A percentile compares a stretch with the other conserved stretches of the same genome.
Evolutionary conservation across 768 basidiomycete genomes (phyloP).

Genomic region (Rubroboletus pulcherrimus): DNA sequence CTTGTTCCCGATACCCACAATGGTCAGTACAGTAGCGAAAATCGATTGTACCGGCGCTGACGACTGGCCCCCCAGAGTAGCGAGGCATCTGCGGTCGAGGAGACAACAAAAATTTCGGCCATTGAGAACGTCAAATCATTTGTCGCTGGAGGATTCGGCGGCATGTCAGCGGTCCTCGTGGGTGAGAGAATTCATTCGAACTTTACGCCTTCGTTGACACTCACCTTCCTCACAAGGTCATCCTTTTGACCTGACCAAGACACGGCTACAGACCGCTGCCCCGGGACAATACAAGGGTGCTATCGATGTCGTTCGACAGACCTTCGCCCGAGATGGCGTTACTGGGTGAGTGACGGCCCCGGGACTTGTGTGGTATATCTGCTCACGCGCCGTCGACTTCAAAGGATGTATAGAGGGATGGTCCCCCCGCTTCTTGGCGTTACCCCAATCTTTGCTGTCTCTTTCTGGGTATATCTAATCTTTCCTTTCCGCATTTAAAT

Average conservation of each 20-base stretch:
- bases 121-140: slow-evolving; percentile 70
- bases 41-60: slow-evolving; percentile 5
- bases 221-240: slow-evolving; percentile 57
- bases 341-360: slow-evolving; percentile 57
- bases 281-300: slow-evolving; percentile 89
- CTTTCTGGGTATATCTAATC: slow-evolving; percentile 76
- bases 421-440: slow-evolving; percentile 92
- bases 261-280: slow-evolving; percentile 89
- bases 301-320: slow-evolving; percentile 89
- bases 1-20: slow-evolving; percentile 18
- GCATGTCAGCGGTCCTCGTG: slow-evolving; percentile 81
- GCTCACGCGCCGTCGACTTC: slow-evolving; percentile 2
- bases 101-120: slow-evolving; percentile 25
- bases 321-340: slow-evolving; percentile 85
- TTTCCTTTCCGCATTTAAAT: neutral
- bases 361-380: neutral
- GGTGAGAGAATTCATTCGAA: slow-evolving; percentile 46
- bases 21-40: slow-evolving; percentile 20
- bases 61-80: slow-evolving; percentile 18
- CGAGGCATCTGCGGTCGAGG: slow-evolving; percentile 20
- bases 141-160: slow-evolving; percentile 91
- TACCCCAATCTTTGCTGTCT: slow-evolving; percentile 96
- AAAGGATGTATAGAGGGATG: slow-evolving; percentile 86
- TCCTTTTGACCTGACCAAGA: slow-evolving; percentile 96
- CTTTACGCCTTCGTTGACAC: neutral